phyloP scores from a whole-genome alignment of 1,284 basidiomycete genomes.

The Apiotrichum akiyoshidainum region DNA sequence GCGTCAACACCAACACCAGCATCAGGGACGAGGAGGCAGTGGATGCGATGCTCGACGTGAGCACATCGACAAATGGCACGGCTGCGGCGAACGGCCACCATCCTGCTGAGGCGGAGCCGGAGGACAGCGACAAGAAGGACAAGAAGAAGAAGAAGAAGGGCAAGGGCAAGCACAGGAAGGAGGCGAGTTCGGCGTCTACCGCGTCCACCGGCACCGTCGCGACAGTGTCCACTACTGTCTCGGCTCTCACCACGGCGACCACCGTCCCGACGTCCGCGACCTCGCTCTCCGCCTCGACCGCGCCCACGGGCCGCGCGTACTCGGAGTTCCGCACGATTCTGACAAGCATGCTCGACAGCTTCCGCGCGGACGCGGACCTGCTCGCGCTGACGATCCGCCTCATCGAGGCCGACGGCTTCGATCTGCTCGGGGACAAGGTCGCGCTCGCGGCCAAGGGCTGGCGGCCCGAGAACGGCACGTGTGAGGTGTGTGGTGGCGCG shows the following conservation, averaged over 20 bases:
- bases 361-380: conserved; percentile 85
- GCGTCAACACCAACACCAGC: no score
- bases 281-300: not conserved
- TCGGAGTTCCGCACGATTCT: conserved; percentile 87
- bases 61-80: no score
- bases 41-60: no score
- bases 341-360: conserved; percentile 89
- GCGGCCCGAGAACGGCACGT: conserved; percentile 20
- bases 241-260: conserved; percentile 26
- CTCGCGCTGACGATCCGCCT: conserved; percentile 82
- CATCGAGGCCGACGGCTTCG: conserved; percentile 76
- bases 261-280: conserved; percentile 53
- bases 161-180: conserved; percentile 1
- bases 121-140: conserved; percentile 39
- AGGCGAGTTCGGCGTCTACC: not conserved
- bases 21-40: no score
- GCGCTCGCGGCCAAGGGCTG: conserved; percentile 48
- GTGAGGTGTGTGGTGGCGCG: conserved; percentile 2
- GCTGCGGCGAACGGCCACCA: no score
- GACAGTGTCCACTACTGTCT: no score
- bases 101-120: conserved; percentile 13
- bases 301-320: conserved; percentile 57
- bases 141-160: conserved; percentile 6
- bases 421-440: conserved; percentile 58
- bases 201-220: no score